Evolutionary conservation across 1,139 yeast species (phyloP).

Genomic region (Protomyces arabidopsidicola): DNA sequence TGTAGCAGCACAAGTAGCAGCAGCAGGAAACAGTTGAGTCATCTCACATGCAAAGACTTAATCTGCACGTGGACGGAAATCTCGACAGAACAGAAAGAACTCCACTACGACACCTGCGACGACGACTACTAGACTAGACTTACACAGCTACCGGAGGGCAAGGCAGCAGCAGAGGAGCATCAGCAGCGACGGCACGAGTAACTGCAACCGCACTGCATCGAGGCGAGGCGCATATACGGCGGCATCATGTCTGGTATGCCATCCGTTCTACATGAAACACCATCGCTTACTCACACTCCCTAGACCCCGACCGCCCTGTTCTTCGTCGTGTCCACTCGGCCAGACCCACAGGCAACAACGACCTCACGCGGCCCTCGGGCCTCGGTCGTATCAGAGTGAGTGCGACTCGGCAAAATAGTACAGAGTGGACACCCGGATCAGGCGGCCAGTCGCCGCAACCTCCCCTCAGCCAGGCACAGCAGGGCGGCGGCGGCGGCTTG

Average conservation of each 20-base stretch:
- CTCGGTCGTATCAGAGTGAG: constrained; percentile 14
- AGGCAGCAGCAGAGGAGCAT: too few species aligned
- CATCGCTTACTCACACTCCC: background rate
- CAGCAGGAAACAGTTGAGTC: background rate
- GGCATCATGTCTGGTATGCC: too few species aligned
- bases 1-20: background rate
- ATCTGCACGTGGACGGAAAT: too few species aligned
- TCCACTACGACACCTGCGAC: too few species aligned
- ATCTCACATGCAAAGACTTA: too few species aligned
- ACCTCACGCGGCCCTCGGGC: constrained; percentile 1
- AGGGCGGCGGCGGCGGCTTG: background rate
- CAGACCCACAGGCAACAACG: background rate
- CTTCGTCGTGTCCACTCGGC: background rate
- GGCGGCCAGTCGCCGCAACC: background rate
- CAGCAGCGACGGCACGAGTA: too few species aligned
- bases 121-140: too few species aligned
- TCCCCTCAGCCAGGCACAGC: background rate
- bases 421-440: background rate
- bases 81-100: too few species aligned
- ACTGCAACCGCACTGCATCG: too few species aligned
- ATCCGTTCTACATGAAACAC: too few species aligned
- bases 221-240: too few species aligned
- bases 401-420: constrained; percentile 18
- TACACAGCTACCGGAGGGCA: too few species aligned
- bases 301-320: background rate